These are phyloP conservation scores for Cicer chorassanicum DNA, from an alignment of 306 rosid genomes.

Conservation along the genomic window DNA sequence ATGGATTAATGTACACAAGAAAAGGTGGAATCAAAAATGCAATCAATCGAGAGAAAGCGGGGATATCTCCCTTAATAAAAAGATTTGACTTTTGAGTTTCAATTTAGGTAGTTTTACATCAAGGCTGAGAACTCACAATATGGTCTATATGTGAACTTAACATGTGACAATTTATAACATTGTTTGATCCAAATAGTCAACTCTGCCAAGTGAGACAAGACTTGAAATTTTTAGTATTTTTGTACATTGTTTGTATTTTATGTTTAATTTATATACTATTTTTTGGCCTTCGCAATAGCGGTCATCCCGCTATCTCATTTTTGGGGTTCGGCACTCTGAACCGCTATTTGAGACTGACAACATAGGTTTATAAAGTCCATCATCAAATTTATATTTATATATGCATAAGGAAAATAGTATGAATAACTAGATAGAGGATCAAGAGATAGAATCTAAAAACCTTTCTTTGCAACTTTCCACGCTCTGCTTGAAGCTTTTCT, in stretches of 20 bases:
- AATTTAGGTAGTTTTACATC: too few relatives aligned
- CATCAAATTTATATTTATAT: neutral
- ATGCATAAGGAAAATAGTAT: slow-evolving; percentile 14
- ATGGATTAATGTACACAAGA: neutral
- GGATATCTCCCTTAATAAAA: too few relatives aligned
- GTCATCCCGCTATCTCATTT: too few relatives aligned
- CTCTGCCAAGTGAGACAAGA: neutral
- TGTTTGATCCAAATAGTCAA: neutral
- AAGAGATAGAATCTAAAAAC: slow-evolving; percentile 45
- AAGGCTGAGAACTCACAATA: too few relatives aligned
- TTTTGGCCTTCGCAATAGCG: too few relatives aligned
- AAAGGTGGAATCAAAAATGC: neutral
- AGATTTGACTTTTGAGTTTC: too few relatives aligned
- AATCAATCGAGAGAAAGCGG: too few relatives aligned
- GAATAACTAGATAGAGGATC: slow-evolving; percentile 23
- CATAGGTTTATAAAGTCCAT: neutral
- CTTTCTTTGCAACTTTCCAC: slow-evolving; percentile 67
- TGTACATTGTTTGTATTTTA: too few relatives aligned
- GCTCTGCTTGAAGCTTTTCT: slow-evolving; percentile 59
- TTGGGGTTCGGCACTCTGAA: too few relatives aligned
- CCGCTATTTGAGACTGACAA: too few relatives aligned
- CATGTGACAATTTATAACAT: neutral
- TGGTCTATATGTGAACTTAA: neutral
- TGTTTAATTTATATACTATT: too few relatives aligned
- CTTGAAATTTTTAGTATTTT: neutral